Evolutionary conservation across 73 alveolate species (phyloP), one percentile per base, ranked within the genome.

Genomic region (Paramecium bursaria): DNA sequence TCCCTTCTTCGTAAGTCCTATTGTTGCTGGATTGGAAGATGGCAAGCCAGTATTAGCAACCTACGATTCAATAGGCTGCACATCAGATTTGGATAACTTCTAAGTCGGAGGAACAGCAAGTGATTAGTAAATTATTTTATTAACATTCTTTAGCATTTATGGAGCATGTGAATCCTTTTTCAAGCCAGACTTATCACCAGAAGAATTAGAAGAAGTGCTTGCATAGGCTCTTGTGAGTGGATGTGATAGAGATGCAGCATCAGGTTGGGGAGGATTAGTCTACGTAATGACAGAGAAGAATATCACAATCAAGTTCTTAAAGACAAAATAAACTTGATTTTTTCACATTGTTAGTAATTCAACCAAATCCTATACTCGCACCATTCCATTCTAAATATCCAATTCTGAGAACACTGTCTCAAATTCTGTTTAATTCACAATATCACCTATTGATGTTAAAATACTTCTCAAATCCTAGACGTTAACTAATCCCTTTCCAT

Each of bases 261-360:
- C 97, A n/a, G 99, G 99, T 44, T 96, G 99, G 99, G 99, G 99
- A 48, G 98, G 98, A 26, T 94, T 90, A 27, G 98, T 96, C 4
- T 96, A 92, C 75, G 80, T 95, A 29, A 73, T 87, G 85, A 79
- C 89, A 22, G 76, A 79, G 46, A 11, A 52, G 27, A 79, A 79
- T 49, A 13, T 79, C 14, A 53, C 80, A 54, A 52, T 54, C 14
- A 79, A 79, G 44, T 50, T 79, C 21, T 51, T 79, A 26, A 79
- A 79, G 74, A 79, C 89, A 23, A 79, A 79, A 47, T 47, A 79
- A 79, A 39, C 89, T 35, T 79, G 89, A 79, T 53, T 53, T 53
- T 53, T 53, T 42, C 7, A 42, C 76, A 67, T 67, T 1, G 33
- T 67, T 15, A 67, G 55, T 10, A 67, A 67, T 25, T 35, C 35